These are phyloP conservation scores for Cornus kousa DNA, from an alignment of 148 eudicot genomes.

Conservation along the genomic window DNA sequence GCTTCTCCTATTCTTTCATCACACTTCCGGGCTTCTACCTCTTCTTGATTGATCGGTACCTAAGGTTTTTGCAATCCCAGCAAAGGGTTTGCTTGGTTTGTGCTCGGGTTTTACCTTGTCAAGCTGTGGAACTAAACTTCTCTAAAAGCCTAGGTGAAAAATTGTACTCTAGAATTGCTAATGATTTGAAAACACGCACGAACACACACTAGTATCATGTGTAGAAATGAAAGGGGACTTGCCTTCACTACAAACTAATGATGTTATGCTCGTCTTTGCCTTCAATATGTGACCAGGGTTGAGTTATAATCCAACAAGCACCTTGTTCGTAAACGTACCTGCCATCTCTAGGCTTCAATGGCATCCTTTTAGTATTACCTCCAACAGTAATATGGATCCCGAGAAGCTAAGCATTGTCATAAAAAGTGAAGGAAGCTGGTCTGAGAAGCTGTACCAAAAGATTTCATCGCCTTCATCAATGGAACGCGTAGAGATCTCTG, in stretches of 20 bases:
- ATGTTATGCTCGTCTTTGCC: background rate
- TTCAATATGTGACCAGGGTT: conserved; percentile 25
- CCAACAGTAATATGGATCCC: conserved; percentile 49
- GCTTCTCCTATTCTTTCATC: conserved; percentile 32
- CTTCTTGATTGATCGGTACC: conserved; percentile 47
- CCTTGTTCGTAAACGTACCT: conserved; percentile 54
- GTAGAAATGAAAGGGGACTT: too few relatives aligned
- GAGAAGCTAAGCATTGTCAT: conserved; percentile 59
- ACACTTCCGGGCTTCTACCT: conserved; percentile 48
- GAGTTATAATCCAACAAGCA: conserved; percentile 63
- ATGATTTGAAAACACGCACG: too few relatives aligned
- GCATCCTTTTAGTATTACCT: conserved; percentile 77
- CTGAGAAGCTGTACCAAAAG: conserved; percentile 37
- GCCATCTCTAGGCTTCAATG: conserved; percentile 68
- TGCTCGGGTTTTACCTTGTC: conserved; percentile 53
- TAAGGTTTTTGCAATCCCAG: conserved; percentile 47
- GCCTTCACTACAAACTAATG: background rate
- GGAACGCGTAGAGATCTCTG: conserved; percentile 53
- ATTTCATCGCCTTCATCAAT: conserved; percentile 28
- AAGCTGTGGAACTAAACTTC: conserved; percentile 72
- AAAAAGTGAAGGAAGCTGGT: conserved; percentile 72
- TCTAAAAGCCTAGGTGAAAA: conserved; percentile 46
- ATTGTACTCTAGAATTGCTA: background rate
- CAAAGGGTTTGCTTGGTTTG: conserved; percentile 40
- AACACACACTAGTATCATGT: too few relatives aligned